Base-by-base conservation (phyloP, 352 stramenopile genomes). In the Aphanomyces invadans region DNA sequence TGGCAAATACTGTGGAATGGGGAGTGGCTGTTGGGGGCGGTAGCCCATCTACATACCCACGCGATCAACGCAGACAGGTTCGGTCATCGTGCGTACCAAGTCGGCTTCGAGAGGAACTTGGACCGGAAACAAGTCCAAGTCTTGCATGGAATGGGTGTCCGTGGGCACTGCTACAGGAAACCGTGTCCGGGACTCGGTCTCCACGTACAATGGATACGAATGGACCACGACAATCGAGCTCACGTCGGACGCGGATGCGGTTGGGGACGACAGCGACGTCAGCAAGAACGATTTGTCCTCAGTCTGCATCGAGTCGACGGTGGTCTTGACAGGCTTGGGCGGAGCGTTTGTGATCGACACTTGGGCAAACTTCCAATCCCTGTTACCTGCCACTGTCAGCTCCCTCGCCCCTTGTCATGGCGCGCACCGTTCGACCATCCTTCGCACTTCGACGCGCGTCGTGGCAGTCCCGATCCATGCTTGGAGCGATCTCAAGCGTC, bases 81-180 rank as follows among this genome's bases (percentile, higher is more conserved):
- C 46, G 15, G 0, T 9, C 4, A 10, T 38, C 21, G 49, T 33
- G 21, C 10, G 26, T 61, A 68, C 55, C 39, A 88, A 65, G 36
- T 89, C 76, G 42, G 80, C 80, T 65, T 92, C 83, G 21, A 89
- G 74, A 10, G 73, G 80, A 57, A 86, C 75, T 26, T 76, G 76
- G 23, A 95, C 68, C 15, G 76, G 71, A 62, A 93, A 80, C 63
- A 88, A 86, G 12, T 70, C 64, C 19, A 91, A 79, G 26, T 83
- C 65, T 48, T 89, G 74, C 23, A 77, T 78, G 55, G 84, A 69
- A 4, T 75, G 71, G 69, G 76, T 80, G 44, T 86, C 75, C 1
- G 72, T 53, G 23, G 79, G 67, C 19, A 81, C 60, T n/a, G 70
- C 61, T 29, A 87, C 78, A 38, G 56, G 62, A 11, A 76, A 66